Conservation (phyloP, 345 rosid species). For the Noccaea bulbosa region DNA sequence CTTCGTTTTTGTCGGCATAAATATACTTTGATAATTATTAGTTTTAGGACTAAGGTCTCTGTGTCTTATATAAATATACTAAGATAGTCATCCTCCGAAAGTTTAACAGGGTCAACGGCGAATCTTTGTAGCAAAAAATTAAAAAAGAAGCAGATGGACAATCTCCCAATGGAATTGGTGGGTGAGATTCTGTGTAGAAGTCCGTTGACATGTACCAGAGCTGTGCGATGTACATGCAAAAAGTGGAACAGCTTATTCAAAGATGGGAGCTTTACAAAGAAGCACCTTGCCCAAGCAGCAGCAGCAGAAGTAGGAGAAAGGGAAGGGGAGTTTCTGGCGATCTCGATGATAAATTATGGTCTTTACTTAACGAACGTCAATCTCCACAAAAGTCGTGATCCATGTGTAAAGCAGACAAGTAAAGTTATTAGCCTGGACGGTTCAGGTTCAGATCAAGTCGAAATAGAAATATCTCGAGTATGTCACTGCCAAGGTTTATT, state of each 20-base stretch:
- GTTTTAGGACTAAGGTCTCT: too few relatives aligned
- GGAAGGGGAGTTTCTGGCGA: slow-evolving; percentile 12
- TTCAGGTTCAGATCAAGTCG: neutral
- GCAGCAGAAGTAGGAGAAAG: neutral
- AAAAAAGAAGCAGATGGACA: neutral
- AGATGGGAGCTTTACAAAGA: slow-evolving; percentile 5
- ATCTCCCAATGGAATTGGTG: neutral
- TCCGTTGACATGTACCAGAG: slow-evolving; percentile 11
- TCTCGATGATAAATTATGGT: slow-evolving; percentile 4
- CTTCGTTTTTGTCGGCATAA: too few relatives aligned
- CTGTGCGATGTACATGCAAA: slow-evolving; percentile 14
- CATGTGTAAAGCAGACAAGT: neutral
- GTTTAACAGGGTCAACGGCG: too few relatives aligned
- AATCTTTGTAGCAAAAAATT: too few relatives aligned
- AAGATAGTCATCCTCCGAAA: too few relatives aligned
- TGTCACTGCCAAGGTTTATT: slow-evolving; percentile 20
- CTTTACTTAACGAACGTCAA: slow-evolving; percentile 4
- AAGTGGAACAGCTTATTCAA: slow-evolving; percentile 18
- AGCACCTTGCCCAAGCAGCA: slow-evolving; percentile 12
- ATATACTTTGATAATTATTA: too few relatives aligned
- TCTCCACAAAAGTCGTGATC: slow-evolving; percentile 1
- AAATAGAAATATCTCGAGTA: neutral
- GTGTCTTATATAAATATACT: too few relatives aligned
- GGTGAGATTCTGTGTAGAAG: neutral
- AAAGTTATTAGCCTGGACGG: slow-evolving; percentile 2